Percentiles rank a stretch among this genome's conserved stretches.
phyloP scores from a whole-genome alignment of 768 basidiomycete species.

The Boletales sp. region DNA sequence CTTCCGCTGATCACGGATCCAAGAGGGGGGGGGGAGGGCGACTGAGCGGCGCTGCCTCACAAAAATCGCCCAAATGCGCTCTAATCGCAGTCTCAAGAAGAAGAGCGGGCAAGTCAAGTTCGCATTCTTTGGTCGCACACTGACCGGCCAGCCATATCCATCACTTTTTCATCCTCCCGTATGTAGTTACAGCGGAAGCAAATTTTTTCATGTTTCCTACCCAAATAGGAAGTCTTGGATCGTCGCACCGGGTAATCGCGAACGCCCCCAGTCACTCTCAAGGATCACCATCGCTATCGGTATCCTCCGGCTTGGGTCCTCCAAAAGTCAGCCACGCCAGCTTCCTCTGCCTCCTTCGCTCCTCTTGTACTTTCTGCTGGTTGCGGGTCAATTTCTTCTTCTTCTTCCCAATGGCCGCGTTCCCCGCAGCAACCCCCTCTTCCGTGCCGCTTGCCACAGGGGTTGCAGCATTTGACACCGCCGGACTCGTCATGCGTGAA shows the following conservation, averaged over 20 bases:
- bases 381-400: constrained; percentile 93
- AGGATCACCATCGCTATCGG: constrained; percentile 55
- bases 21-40: not conserved
- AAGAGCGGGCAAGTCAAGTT: not conserved
- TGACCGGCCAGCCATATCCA: not conserved
- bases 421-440: constrained; percentile 40
- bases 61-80: constrained; percentile 2
- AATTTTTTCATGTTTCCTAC: constrained; percentile 11
- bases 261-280: constrained; percentile 21
- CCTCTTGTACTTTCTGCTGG: constrained; percentile 86
- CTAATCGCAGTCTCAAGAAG: constrained; percentile 4
- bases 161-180: not conserved
- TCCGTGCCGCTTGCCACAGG: constrained; percentile 80
- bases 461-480: constrained; percentile 66
- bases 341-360: constrained; percentile 76
- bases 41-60: constrained; percentile 1
- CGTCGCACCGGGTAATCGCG: constrained; percentile 24
- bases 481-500: constrained; percentile 69
- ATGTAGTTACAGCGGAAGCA: constrained; percentile 8
- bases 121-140: not conserved
- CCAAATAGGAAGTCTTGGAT: constrained; percentile 30
- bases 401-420: constrained; percentile 47
- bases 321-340: constrained; percentile 80
- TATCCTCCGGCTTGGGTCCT: constrained; percentile 81
- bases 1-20: constrained; percentile 3